Evolutionary conservation across 345 rosid species (phyloP), one percentile per base, ranked within the genome.

Genomic region (Nephelium lappaceum): DNA sequence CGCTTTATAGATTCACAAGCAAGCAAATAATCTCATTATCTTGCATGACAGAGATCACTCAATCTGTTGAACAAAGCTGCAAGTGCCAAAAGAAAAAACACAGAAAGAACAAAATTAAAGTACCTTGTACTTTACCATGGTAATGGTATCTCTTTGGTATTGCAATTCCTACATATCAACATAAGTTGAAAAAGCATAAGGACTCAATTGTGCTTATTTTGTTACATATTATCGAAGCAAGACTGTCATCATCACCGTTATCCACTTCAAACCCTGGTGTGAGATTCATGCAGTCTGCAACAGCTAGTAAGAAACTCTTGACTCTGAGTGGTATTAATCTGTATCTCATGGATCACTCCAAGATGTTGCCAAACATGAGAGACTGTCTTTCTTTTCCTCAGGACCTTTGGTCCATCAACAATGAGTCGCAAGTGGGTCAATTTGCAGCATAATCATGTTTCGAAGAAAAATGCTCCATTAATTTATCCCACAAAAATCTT

Each of bases 321-420:
- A 53, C 21, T 14, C 5, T 49, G 75, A 60, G 70, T 66, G 57
- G 65, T 11, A 19, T 16, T 47, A 38, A 43, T 23, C 31, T 64
- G 45, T 68, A 74, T 31, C 73, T 42, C 72, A 71, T 63, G 31
- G 73, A 71, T 57, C 16, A 53, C 51, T 19, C 7, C 62, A 69
- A 65, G 45, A 19, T 67, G 27, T 18, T 43, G 71, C 73, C 64
- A 79, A 79, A 80, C 72, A 80, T 78, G 75, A 67, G 76, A 83
- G 67, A 76, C 72, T 38, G 72, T 75, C 72, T 36, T 25, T 71
- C 81, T 75, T 72, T 62, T 45, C 82, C 79, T 75, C 62, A 61
- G 51, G 77, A 62, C 72, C 38, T 69, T 80, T 41, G 57, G 61
- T 79, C 73, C 68, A 70, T 78, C 51, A 78, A 79, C 70, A 68